phyloP scores from a whole-genome alignment of 495 filamentous ascomycete genomes.

The Haplographium delicatum region DNA sequence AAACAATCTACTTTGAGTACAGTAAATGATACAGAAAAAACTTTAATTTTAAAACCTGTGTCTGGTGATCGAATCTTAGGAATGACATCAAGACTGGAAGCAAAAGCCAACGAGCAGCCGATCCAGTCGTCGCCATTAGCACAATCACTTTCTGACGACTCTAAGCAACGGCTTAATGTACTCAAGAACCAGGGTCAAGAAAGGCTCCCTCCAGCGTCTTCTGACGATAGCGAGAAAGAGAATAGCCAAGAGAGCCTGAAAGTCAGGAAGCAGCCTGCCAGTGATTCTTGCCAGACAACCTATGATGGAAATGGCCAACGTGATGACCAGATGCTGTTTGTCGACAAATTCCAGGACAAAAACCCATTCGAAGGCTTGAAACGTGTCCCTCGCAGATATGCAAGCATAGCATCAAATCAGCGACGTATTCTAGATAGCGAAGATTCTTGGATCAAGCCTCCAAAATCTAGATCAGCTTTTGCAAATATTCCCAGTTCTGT shows the following conservation, averaged over 20 bases:
- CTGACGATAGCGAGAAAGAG: constrained; percentile 17
- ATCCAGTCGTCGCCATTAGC: background rate
- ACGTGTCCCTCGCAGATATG: constrained; percentile 38
- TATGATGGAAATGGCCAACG: too few relatives aligned
- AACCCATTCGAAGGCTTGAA: constrained; percentile 29
- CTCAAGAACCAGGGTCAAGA: background rate
- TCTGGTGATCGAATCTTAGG: background rate
- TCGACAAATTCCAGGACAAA: constrained; percentile 11
- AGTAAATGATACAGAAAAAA: too few relatives aligned
- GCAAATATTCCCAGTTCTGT: constrained; percentile 37
- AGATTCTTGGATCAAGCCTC: constrained; percentile 35
- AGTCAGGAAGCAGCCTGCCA: background rate
- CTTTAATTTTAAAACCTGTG: background rate
- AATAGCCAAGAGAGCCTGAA: constrained; percentile 17
- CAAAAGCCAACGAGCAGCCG: background rate
- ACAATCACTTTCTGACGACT: background rate
- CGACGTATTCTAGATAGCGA: constrained; percentile 46
- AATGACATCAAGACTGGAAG: background rate
- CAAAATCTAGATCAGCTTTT: constrained; percentile 11
- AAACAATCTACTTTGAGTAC: too few relatives aligned
- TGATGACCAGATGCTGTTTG: constrained; percentile 4
- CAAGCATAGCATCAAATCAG: constrained; percentile 57
- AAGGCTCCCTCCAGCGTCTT: background rate
- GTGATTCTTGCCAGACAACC: too few relatives aligned
- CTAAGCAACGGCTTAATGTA: background rate